Base-by-base conservation (phyloP, 2,329 filamentous ascomycete species). In the Hymenoscyphus fraxineus region DNA sequence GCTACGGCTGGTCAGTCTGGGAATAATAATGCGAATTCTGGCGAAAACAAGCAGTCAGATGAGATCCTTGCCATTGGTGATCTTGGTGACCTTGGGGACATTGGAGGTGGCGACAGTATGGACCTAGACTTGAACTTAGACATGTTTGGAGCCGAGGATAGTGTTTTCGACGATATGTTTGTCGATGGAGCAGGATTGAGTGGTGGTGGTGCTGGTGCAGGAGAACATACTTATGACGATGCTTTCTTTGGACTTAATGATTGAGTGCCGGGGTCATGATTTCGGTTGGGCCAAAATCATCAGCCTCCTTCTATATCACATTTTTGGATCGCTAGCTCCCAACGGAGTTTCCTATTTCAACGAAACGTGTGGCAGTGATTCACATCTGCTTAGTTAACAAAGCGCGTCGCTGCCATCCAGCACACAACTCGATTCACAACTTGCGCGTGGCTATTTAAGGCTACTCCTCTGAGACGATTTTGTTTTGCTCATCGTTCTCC, bases 71-170 rank as follows among this genome's bases (percentile, higher is more conserved):
- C 60, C 7, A 60, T 70, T 56, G 60, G 35, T 27, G 69, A 71
- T 54, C 27, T 71, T 7, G 68, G 73, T 66, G 66, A 61, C 7
- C 60, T 70, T 51, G 60, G 35, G 27, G 65, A 61, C 55, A 59
- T 62, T 22, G 60, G 58, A 10, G 65, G 57, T 19, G 67, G 61
- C 13, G 69, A 71, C 19, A 66, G 63, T n/a, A 71, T 75, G 77
- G 78, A 81, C 15, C 78, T 83, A 60, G 84, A 84, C 16, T 80
- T 84, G 66, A 82, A 85, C 67, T 77, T 83, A 73, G 78, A 78
- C 13, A 78, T 83, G 74, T 78, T 78, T 38, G 71, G 69, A 22
- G 72, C 65, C 16, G 70, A 71, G 13, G 70, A 73, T 19, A 74
- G 68, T 61, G 64, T 66, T 7, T 75, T 75, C 60, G 71, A 76